A percentile compares a stretch with the other conserved stretches of the same genome.
Evolutionary conservation across 2,329 filamentous ascomycete species (phyloP).

Genomic region (Gremmenia infestans): DNA sequence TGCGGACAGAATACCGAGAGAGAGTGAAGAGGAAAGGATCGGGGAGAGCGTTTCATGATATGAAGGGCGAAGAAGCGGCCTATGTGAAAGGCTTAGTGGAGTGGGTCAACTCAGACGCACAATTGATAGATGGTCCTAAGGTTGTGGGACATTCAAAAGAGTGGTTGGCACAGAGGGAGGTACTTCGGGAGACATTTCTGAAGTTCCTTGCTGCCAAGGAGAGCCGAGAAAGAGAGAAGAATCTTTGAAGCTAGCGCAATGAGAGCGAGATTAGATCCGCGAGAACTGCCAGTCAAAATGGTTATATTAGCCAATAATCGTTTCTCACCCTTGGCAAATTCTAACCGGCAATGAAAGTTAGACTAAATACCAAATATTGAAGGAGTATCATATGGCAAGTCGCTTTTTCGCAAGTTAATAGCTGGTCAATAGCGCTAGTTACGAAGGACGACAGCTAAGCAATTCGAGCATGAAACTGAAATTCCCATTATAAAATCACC

Average conservation of each 20-base stretch:
- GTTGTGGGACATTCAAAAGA: constrained; percentile 14
- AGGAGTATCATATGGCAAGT: no score
- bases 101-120: constrained; percentile 19
- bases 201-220: background rate
- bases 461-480: no score
- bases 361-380: no score
- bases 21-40: constrained; percentile 32
- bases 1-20: constrained; percentile 34
- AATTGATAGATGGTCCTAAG: constrained; percentile 9
- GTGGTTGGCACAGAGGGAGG: constrained; percentile 14
- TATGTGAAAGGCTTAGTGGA: constrained; percentile 21
- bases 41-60: constrained; percentile 38
- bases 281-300: no score
- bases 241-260: background rate
- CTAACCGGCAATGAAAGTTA: no score
- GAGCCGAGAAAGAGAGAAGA: background rate
- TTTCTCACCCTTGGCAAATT: no score
- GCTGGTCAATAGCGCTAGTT: no score
- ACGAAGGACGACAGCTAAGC: no score
- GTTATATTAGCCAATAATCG: no score
- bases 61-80: constrained; percentile 27
- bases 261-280: no score
- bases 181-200: background rate
- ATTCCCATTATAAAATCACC: no score
- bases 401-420: no score